Evolutionary conservation across 306 rosid genomes (phyloP), one percentile per base, ranked within the genome.

Genomic region (Glycyrrhiza uralensis): DNA sequence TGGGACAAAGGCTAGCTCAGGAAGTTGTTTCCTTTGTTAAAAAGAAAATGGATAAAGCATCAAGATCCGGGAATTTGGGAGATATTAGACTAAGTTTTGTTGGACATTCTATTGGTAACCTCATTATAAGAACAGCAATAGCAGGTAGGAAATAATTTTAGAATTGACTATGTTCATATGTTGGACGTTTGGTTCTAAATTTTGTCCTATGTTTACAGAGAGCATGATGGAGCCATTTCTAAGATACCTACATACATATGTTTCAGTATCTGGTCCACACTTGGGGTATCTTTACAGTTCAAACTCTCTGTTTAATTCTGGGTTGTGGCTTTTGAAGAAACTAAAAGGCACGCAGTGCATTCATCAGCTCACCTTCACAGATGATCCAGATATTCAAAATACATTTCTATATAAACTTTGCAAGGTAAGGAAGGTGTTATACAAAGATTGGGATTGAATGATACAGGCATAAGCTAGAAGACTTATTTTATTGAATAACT

Each of bases 261-360:
- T 89, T 71, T 92, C 97, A 51, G 79, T 92, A 64, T 92, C 97
- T 42, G 97, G 97, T 35, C 97, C 97, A 7, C 97, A 92, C 86
- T 83, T 89, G 84, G 97, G 97, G 28, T 92, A 92, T 79, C 96
- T 92, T 62, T 92, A 92, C 74, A 87, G 96, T 84, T 87, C 97
- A n/a, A 92, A 89, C 83, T 86, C 97, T 26, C 72, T 89, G 76
- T 92, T 92, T 72, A 92, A 89, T 83, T 92, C 97, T 49, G 97
- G 97, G 63, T 64, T 92, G 60, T 92, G 97, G 97, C 66, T 92
- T 76, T 84, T 89, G 86, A 92, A 92, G 91, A 92, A 89, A 83
- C 75, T 92, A 39, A 86, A 80, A 81, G 86, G 89, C 70, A 89
- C 93, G 6, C 96, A 77, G 58, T 89, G 96, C 82, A 92, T 92